Base-by-base conservation (phyloP, 768 basidiomycete species). In the Xerocomellus chrysenteron region DNA sequence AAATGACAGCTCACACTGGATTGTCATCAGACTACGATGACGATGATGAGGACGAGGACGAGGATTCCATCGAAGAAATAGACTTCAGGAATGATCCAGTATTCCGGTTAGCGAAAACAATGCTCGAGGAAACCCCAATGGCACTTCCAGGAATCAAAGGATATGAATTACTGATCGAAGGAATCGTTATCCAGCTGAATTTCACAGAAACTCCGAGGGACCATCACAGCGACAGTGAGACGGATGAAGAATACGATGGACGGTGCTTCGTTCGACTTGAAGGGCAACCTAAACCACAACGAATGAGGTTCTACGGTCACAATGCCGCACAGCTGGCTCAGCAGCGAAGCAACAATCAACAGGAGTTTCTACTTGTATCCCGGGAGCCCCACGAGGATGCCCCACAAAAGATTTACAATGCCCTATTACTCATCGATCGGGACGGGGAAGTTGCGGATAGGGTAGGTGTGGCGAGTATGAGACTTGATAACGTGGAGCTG, bases 91-190 rank as follows among this genome's bases (percentile, higher is more conserved):
- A n/a, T 41, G 58, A 47, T 36, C 45, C 37, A 7, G 11, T 60
- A 11, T 50, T 48, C 32, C 36, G 5, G 12, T 21, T 52, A n/a
- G 43, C 50, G 1, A 39, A 49, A 48, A 17, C 5, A 16, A 52
- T 41, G 16, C 14, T 24, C 7, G 10, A 46, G 7, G 41, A 50
- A n/a, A 47, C 21, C 11, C 50, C 41, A 11, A 3, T n/a, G 5
- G 11, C n/a, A 19, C 53, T 41, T 30, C 21, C 26, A 1, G 7
- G 11, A 21, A 19, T 53, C 26, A 19, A 40, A 14, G 14, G 9
- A 33, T 14, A 43, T 12, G 59, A 60, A 37, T 13, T 59, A 21
- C 4, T 60, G 33, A 45, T 60, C 39, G 59, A 60, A 6, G 59
- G 49, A 1, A 51, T 59, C 5, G 16, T 54, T 6, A 5, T 58